Base-by-base conservation (phyloP, 1,139 yeast genomes). In the Blastobotrys persicus region DNA sequence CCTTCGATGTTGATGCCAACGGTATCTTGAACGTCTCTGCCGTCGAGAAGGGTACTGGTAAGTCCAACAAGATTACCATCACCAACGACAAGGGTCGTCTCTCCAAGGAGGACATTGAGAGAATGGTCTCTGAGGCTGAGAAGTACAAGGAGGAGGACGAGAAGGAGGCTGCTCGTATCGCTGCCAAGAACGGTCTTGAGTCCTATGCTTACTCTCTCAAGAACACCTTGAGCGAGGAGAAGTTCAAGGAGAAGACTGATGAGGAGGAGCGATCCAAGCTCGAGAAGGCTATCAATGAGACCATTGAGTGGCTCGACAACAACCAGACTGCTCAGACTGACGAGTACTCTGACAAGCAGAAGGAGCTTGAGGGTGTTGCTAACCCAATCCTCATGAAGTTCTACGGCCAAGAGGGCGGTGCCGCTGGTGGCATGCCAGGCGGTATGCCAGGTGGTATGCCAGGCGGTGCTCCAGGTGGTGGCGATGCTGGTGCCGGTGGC, bases 41-140 rank as follows among this genome's bases (percentile, higher is more conserved):
- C 54, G 76, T 85, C 55, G 98, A 91, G 72, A 91, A 88, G 84
- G 95, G 84, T 73, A 82, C 87, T 58, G 87, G 88, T 72, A 84
- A 84, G 79, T 75, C 87, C 53, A 88, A 92, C 73, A 84, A 95
- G 57, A 88, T 92, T 67, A 88, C 96, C 57, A 92, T 92, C 72
- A 88, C 92, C 66, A 92, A 92, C 71, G 98, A 92, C 73, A 89
- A 91, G 80, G 97, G 97, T 66, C 87, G 98, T 79, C 81, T 92
- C 68, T 79, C 96, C 55, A 77, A 86, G 75, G 95, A 88, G 56
- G 95, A 88, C 55, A 88, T 88, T 63, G 96, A 88, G 67, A 85
- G 89, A 74, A 88, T 88, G 96, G 95, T 88, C 62, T 88, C 84
- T 71, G 96, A 88, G 70, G 96, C 95, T 59, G 96, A 87, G 75